Base-by-base conservation (phyloP, 2,329 filamentous ascomycete species). In the Shiraia sp. region DNA sequence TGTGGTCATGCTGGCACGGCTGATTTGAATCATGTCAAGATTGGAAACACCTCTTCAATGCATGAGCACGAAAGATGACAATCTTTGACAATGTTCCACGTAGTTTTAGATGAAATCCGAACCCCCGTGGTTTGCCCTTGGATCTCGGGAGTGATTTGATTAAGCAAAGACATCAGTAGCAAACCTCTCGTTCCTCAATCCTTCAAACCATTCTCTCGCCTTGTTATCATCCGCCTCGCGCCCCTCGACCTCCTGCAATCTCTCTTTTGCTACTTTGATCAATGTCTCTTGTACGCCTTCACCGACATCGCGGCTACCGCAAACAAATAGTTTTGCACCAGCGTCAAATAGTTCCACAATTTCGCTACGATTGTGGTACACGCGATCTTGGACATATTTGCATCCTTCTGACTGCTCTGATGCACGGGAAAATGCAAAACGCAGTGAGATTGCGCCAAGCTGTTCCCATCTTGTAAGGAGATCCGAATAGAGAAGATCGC, bases 301-400 rank as follows among this genome's bases (percentile, higher is more conserved):
- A 0, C 75, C 76, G 0, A 79, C 69, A 13, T 59, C 65, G 12
- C 62, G 43, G 32, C 79, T 81, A 3, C 86, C 86, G 59, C 86
- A 89, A 2, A 87, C 77, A 55, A 80, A 88, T 0, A 86, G 68
- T 55, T 79, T 78, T 0, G 83, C 78, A 0, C 75, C 77, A 4
- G 63, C 49, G 0, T 72, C 65, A 42, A 77, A 80, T 24, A 81
- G 51, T 16, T 69, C 60, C 7, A 71, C 57, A 2, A 79, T 58
- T 8, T 77, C 71, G 12, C 68, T 63, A 0, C 73, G 59, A 16
- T 82, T 76, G 19, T 69, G 65, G 51, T 73, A 74, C 42, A 82
- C 52, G 10, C 73, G 61, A 33, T 82, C 77, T 50, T 81, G 78
- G 2, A 81, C 76, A 46, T 81, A 75, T 46, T 72, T 72, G 51